Conservation (phyloP, 352 stramenopile genomes). For the Phytophthora hibernalis region DNA sequence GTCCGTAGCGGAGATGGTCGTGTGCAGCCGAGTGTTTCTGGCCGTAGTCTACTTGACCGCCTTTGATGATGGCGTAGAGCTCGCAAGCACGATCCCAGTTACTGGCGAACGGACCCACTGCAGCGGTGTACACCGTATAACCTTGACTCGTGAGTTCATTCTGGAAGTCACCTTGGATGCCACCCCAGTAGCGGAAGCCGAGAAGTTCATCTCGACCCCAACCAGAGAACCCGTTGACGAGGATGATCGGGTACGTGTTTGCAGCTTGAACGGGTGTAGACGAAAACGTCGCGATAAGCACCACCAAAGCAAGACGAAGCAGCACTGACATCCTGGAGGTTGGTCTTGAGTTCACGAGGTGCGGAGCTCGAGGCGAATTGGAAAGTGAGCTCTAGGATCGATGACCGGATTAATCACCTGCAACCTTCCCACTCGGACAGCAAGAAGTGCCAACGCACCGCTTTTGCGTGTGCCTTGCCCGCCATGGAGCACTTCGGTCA, state of each 20-base stretch:
- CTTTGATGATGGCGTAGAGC: conserved; percentile 72
- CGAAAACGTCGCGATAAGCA: conserved; percentile 14
- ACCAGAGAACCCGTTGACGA: conserved; percentile 64
- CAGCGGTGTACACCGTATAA: conserved; percentile 59
- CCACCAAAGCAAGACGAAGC: conserved; percentile 21
- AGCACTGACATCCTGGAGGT: conserved; percentile 24
- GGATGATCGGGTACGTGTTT: conserved; percentile 61
- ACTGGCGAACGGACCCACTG: conserved; percentile 60
- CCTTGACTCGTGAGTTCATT: conserved; percentile 46
- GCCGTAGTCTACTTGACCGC: conserved; percentile 60
- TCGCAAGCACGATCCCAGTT: conserved; percentile 76
- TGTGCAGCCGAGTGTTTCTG: conserved; percentile 49
- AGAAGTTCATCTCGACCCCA: conserved; percentile 54
- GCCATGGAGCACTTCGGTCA: conserved; percentile 15
- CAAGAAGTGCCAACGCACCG: conserved; percentile 12
- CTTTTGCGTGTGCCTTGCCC: conserved; percentile 1
- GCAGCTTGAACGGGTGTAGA: conserved; percentile 19
- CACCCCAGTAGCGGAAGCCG: conserved; percentile 60
- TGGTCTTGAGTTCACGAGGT: conserved; percentile 8
- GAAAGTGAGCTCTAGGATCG: conserved; percentile 20
- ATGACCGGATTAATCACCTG: conserved; percentile 1
- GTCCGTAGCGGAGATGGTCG: conserved; percentile 47
- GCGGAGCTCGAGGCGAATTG: conserved; percentile 22
- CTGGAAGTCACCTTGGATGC: conserved; percentile 53
- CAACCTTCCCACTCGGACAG: conserved; percentile 20